Evolutionary conservation across 371 early-diverging fungal genomes (phyloP).

Genomic region (Zancudomyces culisetae): DNA sequence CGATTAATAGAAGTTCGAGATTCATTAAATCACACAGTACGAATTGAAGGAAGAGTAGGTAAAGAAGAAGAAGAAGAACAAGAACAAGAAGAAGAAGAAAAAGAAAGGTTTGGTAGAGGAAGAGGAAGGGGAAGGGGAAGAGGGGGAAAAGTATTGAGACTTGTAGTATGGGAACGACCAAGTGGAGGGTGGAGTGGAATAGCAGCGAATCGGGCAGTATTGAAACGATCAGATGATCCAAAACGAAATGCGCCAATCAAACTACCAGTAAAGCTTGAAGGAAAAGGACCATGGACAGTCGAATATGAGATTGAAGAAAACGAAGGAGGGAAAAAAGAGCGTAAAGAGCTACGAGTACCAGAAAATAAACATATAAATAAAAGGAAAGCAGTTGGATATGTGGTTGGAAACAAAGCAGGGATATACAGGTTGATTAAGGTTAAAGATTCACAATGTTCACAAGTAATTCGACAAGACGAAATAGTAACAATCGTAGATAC

Average conservation of each 20-base stretch:
- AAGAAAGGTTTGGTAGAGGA: too few species aligned
- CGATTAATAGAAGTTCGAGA: constrained; percentile 19
- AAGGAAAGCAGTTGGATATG: background rate
- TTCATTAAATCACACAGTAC: constrained; percentile 19
- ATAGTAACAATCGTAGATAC: constrained; percentile 11
- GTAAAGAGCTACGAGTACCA: constrained; percentile 1
- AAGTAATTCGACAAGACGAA: background rate
- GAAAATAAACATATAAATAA: too few species aligned
- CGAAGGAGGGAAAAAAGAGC: constrained; percentile 3
- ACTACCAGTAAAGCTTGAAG: constrained; percentile 10
- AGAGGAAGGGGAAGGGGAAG: too few species aligned
- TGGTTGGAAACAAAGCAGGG: constrained; percentile 13
- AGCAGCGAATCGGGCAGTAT: constrained; percentile 4
- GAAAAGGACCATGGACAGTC: constrained; percentile 20
- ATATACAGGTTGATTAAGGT: constrained; percentile 11
- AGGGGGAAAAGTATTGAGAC: constrained; percentile 12
- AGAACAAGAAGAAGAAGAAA: too few species aligned
- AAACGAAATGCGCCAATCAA: constrained; percentile 11
- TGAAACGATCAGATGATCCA: constrained; percentile 15
- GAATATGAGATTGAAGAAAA: constrained; percentile 9
- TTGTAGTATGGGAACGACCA: constrained; percentile 16
- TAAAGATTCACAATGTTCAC: constrained; percentile 12
- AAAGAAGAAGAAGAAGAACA: too few species aligned
- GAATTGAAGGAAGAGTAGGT: constrained; percentile 6
- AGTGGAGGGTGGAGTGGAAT: constrained; percentile 8